Conservation (phyloP, 1,284 basidiomycete species). For the Cryptococcus sp. region DNA sequence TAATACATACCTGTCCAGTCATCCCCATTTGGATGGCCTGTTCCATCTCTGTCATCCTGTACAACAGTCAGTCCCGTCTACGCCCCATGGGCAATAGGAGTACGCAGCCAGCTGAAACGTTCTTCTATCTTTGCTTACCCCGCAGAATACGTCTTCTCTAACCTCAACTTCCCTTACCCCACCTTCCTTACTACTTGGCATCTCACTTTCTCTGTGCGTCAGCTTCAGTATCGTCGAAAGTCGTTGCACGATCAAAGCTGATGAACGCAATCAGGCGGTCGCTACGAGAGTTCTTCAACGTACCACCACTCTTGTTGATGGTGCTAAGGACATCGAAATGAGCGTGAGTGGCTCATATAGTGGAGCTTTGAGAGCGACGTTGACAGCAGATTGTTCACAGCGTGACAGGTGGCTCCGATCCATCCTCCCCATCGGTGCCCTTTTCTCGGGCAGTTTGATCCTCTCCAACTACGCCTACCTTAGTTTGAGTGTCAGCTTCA, state of each 20-base stretch:
- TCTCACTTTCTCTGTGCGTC: slow-evolving; percentile 73
- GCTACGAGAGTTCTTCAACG: slow-evolving; percentile 86
- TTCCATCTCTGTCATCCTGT: slow-evolving; percentile 88
- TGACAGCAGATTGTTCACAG: slow-evolving; percentile 19
- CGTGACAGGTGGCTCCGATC: slow-evolving; percentile 79
- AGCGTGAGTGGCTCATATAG: slow-evolving; percentile 53
- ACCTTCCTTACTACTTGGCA: slow-evolving; percentile 89
- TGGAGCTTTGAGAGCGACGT: background rate
- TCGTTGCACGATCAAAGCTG: background rate
- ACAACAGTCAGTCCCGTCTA: slow-evolving; percentile 68
- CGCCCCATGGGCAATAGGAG: background rate
- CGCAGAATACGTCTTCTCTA: slow-evolving; percentile 75
- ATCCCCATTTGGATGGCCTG: slow-evolving; percentile 70
- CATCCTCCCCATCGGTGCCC: slow-evolving; percentile 88
- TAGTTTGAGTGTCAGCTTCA: slow-evolving; percentile 86
- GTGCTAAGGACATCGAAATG: slow-evolving; percentile 82
- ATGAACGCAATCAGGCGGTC: slow-evolving; percentile 62
- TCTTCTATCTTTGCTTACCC: background rate
- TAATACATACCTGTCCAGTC: slow-evolving; percentile 31
- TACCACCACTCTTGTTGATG: slow-evolving; percentile 87
- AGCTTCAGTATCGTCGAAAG: background rate
- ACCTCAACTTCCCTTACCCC: slow-evolving; percentile 76
- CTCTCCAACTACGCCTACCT: slow-evolving; percentile 94
- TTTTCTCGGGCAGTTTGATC: slow-evolving; percentile 89
- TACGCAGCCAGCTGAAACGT: background rate